Percentiles rank a stretch among this genome's conserved stretches.
Conservation (phyloP, 2,329 filamentous ascomycete genomes). For the Cucurbitaria berberidis region DNA sequence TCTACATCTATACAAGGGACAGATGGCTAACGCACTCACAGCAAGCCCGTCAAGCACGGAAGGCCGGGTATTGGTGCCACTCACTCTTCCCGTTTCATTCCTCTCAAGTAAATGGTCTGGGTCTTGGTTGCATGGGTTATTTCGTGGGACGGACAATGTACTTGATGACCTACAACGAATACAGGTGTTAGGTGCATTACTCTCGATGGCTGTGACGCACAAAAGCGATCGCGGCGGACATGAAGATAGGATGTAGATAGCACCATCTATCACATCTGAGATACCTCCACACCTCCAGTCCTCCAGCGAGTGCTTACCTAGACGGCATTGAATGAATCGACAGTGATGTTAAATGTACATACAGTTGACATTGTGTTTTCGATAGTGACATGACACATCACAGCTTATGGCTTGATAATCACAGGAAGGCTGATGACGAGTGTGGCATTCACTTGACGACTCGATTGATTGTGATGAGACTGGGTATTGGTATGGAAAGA, state of each 20-base stretch:
- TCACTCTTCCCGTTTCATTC: constrained; percentile 99
- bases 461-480: constrained; percentile 1
- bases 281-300: constrained; percentile 30
- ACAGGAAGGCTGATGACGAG: constrained; percentile 1
- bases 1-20: not conserved
- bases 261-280: constrained; percentile 38
- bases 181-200: constrained; percentile 49
- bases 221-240: constrained; percentile 37
- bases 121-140: constrained; percentile 50
- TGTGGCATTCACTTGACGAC: too few relatives aligned
- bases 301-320: not conserved
- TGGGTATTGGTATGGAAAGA: constrained; percentile 22
- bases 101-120: constrained; percentile 81
- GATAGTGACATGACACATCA: not conserved
- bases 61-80: constrained; percentile 99
- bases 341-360: not conserved
- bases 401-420: not conserved
- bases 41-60: constrained; percentile 99
- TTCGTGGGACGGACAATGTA: constrained; percentile 47
- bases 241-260: constrained; percentile 42
- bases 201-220: constrained; percentile 41
- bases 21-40: constrained; percentile 58
- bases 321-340: not conserved
- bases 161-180: constrained; percentile 50
- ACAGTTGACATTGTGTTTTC: not conserved